These are phyloP conservation scores for Eucalyptus curtisii DNA, from an alignment of 345 rosid genomes.

Conservation along the genomic window DNA sequence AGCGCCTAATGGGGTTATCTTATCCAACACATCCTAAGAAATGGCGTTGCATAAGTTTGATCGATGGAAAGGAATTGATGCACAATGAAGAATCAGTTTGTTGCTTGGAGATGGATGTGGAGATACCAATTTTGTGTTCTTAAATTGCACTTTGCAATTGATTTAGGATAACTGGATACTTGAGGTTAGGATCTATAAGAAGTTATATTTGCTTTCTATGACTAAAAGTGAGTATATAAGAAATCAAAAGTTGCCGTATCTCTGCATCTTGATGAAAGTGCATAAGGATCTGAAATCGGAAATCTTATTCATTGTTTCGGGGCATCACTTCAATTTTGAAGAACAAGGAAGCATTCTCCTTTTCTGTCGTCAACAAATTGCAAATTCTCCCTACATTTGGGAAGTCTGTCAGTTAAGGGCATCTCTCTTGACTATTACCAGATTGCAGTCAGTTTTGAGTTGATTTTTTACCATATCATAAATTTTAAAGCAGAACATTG, in stretches of 20 bases:
- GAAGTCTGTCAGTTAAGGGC: not conserved
- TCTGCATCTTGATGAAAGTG: not conserved
- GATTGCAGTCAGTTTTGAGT: not conserved
- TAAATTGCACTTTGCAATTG: not conserved
- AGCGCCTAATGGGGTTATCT: not conserved
- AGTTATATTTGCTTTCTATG: not conserved
- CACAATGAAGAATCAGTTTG: not conserved
- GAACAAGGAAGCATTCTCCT: not conserved
- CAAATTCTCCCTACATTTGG: not conserved
- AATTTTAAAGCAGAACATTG: not conserved
- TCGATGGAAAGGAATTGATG: not conserved
- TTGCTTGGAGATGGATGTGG: not conserved
- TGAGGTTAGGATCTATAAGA: not conserved
- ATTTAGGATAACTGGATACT: not conserved
- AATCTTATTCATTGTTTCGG: not conserved
- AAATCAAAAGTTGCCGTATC: not conserved
- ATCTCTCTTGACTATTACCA: not conserved
- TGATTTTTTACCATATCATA: not conserved
- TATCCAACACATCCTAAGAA: not conserved
- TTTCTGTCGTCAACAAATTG: not conserved
- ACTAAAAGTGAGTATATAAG: not conserved
- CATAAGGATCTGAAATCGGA: not conserved
- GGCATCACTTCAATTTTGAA: not conserved
- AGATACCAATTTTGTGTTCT: not conserved
- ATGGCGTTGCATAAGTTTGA: not conserved